Percentiles rank a stretch among this genome's conserved stretches.
phyloP scores from a whole-genome alignment of 1,284 basidiomycete species.

The Tilletiaria anomala region DNA sequence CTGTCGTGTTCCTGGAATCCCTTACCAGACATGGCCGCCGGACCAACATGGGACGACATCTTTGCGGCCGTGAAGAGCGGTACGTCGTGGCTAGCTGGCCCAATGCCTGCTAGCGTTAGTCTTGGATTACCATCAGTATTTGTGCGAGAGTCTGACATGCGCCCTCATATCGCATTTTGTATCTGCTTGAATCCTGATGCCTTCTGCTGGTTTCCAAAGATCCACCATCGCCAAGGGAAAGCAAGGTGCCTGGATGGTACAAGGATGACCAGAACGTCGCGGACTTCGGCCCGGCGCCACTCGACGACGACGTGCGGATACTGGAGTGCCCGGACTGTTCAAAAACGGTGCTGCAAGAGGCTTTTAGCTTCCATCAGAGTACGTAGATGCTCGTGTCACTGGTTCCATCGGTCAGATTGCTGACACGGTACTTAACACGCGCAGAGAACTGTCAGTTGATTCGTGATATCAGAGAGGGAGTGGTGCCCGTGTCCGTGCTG shows the following conservation, averaged over 20 bases:
- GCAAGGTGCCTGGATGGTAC: conserved; percentile 17
- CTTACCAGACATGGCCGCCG: no score
- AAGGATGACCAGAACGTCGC: conserved; percentile 29
- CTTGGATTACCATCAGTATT: no score
- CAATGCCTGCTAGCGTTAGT: no score
- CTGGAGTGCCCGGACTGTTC: conserved; percentile 23
- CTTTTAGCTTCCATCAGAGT: conserved; percentile 19
- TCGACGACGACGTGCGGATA: conserved; percentile 28
- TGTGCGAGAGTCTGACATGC: no score
- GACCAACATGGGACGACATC: no score
- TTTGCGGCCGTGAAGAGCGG: no score
- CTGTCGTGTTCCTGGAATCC: no score
- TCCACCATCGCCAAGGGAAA: no score
- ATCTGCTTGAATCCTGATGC: no score
- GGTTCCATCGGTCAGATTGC: neutral
- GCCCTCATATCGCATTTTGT: no score
- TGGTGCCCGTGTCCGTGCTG: neutral
- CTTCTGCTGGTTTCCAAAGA: no score
- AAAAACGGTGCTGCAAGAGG: conserved; percentile 22
- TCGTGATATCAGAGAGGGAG: neutral
- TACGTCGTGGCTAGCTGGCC: no score
- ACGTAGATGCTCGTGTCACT: neutral
- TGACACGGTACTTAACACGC: neutral
- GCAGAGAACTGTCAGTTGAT: conserved; percentile 2
- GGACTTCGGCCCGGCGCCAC: conserved; percentile 27